These are phyloP conservation scores for Irineochytrium annulatum DNA, from an alignment of 192 early-diverging fungal species.

Conservation along the genomic window DNA sequence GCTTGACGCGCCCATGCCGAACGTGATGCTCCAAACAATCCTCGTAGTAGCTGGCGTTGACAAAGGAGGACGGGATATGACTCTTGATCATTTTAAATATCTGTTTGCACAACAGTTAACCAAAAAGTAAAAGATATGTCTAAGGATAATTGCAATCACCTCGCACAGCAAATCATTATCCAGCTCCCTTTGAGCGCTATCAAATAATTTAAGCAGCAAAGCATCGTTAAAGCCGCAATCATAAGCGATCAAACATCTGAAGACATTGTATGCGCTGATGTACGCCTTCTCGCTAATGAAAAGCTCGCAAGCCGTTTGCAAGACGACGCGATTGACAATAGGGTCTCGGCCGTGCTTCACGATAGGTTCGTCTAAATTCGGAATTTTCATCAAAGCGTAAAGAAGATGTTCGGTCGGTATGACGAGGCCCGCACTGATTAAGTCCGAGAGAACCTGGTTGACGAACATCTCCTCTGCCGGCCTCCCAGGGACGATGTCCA, in stretches of 20 bases:
- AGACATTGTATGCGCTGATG: background rate
- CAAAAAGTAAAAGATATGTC: background rate
- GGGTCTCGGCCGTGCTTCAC: background rate
- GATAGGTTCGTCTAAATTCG: background rate
- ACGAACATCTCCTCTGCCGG: conserved; percentile 10
- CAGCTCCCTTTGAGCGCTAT: background rate
- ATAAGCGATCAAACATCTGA: background rate
- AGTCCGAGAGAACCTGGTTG: conserved; percentile 8
- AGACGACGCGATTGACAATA: background rate
- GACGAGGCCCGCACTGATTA: background rate
- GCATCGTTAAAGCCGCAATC: conserved; percentile 6
- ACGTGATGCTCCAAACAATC: background rate
- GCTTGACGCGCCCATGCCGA: background rate
- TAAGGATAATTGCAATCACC: background rate
- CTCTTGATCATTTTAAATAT: conserved; percentile 21
- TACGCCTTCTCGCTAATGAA: background rate
- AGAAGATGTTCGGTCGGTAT: conserved; percentile 1
- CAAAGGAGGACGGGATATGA: background rate
- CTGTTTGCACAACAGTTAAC: background rate
- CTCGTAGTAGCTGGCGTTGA: conserved; percentile 12
- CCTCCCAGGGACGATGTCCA: background rate
- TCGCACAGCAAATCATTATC: conserved; percentile 7
- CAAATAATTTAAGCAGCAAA: conserved; percentile 10
- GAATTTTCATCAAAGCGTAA: too few relatives aligned
- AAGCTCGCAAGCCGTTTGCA: background rate